phyloP scores from a whole-genome alignment of 257 asterid species.

The Solanum chaucha region DNA sequence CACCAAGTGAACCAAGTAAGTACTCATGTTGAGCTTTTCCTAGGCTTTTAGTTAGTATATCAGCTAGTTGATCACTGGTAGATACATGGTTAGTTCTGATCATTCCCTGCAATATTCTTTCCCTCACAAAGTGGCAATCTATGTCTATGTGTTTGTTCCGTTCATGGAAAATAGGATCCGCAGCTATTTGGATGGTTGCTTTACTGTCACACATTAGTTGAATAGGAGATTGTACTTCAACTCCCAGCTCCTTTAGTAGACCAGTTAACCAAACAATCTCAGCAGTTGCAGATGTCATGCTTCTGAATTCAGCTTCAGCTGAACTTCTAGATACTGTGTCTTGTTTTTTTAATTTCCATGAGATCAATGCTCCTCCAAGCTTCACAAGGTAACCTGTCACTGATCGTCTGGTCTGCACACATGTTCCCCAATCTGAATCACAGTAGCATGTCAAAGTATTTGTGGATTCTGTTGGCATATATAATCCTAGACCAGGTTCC shows the following conservation, averaged over 20 bases:
- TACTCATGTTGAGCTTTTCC: neutral
- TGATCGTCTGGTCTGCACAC: neutral
- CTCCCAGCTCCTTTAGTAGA: neutral
- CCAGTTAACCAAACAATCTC: neutral
- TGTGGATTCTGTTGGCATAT: neutral
- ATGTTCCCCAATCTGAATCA: neutral
- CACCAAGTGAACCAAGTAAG: neutral
- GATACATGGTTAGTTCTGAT: neutral
- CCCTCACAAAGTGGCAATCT: neutral
- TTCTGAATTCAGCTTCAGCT: neutral
- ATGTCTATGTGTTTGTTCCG: neutral
- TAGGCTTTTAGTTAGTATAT: neutral
- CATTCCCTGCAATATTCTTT: neutral
- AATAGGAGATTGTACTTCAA: neutral
- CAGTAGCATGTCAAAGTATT: too few relatives aligned
- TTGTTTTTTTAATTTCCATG: too few relatives aligned
- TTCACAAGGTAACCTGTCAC: neutral
- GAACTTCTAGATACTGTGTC: neutral
- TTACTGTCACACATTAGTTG: neutral
- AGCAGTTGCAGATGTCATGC: neutral
- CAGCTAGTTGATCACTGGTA: neutral
- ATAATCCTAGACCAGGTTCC: neutral
- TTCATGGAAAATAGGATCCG: too few relatives aligned
- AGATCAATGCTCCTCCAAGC: neutral
- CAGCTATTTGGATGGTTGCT: neutral